Evolutionary conservation across 257 asterid species (phyloP), one percentile per base, ranked within the genome.

Genomic region (Eustoma russellianum): DNA sequence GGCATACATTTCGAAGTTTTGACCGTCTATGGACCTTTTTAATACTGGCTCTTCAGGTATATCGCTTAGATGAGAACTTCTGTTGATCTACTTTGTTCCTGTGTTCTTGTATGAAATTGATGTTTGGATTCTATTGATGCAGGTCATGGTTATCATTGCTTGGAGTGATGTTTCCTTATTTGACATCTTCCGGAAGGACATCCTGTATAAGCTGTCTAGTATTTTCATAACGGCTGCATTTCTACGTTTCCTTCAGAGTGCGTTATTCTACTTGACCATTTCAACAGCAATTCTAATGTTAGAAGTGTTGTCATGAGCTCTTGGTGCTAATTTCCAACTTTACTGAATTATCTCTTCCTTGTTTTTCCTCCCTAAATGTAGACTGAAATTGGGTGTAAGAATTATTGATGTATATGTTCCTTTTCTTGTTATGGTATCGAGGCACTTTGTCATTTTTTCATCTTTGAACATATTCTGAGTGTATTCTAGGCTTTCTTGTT

Each of bases 11-110:
- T 67, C 78, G 97, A 65, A 92, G 98, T 69, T 92, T 79, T 68
- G 98, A 92, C 65, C 95, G 98, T 38, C 79, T 92, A 14, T 92
- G 98, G 98, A 85, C 98, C 59, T 92, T 92, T 69, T 79, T 82
- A 30, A 44, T 79, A 65, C 93, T 92, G 64, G 77, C 77, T 61
- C 73, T 87, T 65, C 98, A 91, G 96, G 97, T 91, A 57, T 54
- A 41, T 49, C 46, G 49, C 50, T 62, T 35, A 48, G 65, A 48
- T 58, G 56, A 52, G 18, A 52, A 70, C 53, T 40, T 51, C 28
- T 56, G 35, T 52, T 51, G 64, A 38, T 11, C 30, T 11, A 38
- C 43, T 38, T 53, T 59, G 30, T 33, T 43, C 43, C 33, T 52
- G 48, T 52, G 58, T 56, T 66, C 62, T 43, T 56, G 52, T 70